Evolutionary conservation across 2,329 filamentous ascomycete species (phyloP).

Genomic region (Scedosporium aurantiacum): DNA sequence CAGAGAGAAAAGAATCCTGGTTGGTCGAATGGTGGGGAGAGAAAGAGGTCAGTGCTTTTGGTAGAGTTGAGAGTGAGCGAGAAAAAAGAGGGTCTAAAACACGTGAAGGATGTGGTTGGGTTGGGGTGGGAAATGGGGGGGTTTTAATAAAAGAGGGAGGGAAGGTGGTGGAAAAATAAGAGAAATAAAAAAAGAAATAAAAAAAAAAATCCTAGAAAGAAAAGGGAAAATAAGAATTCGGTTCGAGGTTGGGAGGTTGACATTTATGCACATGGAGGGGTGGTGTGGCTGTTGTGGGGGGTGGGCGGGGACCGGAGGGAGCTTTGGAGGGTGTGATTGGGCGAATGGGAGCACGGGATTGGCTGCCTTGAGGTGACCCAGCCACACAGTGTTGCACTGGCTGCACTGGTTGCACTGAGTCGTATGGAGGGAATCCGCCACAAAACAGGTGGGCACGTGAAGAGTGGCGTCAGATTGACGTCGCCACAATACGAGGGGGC

Average conservation of each 20-base stretch:
- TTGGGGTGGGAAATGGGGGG: neutral
- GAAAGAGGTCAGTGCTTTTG: neutral
- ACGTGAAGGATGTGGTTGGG: slow-evolving; percentile 3
- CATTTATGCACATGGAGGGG: neutral
- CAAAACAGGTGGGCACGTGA: neutral
- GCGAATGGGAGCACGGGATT: neutral
- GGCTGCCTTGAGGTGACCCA: neutral
- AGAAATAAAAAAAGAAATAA: slow-evolving; percentile 1
- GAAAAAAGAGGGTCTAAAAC: slow-evolving; percentile 1
- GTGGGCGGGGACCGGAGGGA: neutral
- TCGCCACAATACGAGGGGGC: neutral
- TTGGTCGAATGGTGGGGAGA: slow-evolving; percentile 1
- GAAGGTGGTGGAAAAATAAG: no score
- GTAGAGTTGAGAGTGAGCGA: neutral
- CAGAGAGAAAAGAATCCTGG: neutral
- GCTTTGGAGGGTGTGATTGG: neutral
- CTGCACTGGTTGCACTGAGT: neutral
- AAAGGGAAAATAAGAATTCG: neutral
- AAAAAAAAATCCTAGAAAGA: neutral
- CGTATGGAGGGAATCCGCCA: neutral
- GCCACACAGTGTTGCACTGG: neutral
- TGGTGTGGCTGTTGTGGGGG: neutral
- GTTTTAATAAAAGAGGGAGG: neutral
- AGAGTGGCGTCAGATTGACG: neutral
- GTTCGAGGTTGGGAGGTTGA: neutral